phyloP scores from a whole-genome alignment of 805 yeast genomes.

The Geotrichum ghanense region DNA sequence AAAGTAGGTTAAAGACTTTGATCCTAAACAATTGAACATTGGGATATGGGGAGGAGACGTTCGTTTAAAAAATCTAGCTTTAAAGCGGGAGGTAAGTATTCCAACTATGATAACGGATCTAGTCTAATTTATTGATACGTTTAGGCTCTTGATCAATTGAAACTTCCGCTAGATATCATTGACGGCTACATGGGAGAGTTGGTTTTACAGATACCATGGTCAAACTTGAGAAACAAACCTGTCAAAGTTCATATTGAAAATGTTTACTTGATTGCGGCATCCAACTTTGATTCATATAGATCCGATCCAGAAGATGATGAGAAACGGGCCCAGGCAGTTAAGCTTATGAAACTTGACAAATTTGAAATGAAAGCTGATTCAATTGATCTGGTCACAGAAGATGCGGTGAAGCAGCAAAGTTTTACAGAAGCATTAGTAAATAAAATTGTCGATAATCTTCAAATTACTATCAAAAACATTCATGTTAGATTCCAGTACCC shows the following conservation, averaged over 20 bases:
- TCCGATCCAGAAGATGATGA: conserved; percentile 51
- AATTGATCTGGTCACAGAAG: conserved; percentile 18
- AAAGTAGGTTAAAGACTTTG: conserved; percentile 62
- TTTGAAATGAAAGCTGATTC: conserved; percentile 33
- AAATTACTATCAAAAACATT: conserved; percentile 79
- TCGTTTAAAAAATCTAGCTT: conserved; percentile 58
- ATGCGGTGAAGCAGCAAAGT: conserved; percentile 49
- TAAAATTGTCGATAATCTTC: conserved; percentile 85
- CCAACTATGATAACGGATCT: neutral
- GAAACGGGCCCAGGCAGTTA: conserved; percentile 52
- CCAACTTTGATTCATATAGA: conserved; percentile 45
- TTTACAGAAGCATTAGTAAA: conserved; percentile 81
- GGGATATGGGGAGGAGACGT: conserved; percentile 99
- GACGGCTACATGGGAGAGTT: conserved; percentile 86
- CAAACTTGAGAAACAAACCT: conserved; percentile 84
- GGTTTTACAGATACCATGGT: conserved; percentile 92
- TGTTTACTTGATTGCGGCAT: conserved; percentile 71
- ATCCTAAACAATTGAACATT: conserved; percentile 85
- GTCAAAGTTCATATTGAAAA: conserved; percentile 81
- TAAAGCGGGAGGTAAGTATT: conserved; percentile 54
- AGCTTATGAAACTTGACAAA: conserved; percentile 55
- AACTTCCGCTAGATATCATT: conserved; percentile 75
- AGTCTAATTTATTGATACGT: neutral
- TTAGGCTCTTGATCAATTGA: conserved; percentile 67
- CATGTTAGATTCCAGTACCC: conserved; percentile 87